phyloP scores from a whole-genome alignment of 106 monocot genomes.

The Ottelia alismoides region DNA sequence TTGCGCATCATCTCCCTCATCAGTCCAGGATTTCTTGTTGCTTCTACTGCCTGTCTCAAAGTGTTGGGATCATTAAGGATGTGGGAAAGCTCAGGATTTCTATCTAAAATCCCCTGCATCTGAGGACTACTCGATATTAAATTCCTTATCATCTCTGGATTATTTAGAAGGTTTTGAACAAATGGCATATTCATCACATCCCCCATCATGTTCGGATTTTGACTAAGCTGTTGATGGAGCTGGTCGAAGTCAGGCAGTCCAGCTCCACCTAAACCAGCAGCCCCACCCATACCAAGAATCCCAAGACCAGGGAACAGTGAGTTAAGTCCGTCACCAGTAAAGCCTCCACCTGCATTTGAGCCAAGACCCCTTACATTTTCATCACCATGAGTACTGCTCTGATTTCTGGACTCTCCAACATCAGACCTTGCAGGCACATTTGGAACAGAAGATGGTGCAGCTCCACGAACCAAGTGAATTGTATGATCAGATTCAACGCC shows the following conservation, averaged over 20 bases:
- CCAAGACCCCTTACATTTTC: constrained; percentile 7
- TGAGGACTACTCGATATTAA: constrained; percentile 93
- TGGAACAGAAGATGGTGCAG: constrained; percentile 18
- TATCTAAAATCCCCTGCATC: constrained; percentile 81
- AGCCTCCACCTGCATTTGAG: constrained; percentile 15
- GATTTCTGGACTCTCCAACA: constrained; percentile 14
- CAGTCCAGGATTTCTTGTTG: constrained; percentile 85
- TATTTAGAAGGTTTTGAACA: constrained; percentile 75
- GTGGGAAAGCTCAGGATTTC: constrained; percentile 90
- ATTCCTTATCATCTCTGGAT: constrained; percentile 76
- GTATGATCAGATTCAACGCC: constrained; percentile 83
- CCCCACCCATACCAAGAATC: constrained; percentile 14
- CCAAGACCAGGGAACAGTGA: constrained; percentile 48
- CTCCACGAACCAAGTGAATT: constrained; percentile 83
- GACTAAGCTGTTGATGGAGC: constrained; percentile 66
- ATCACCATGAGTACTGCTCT: constrained; percentile 3
- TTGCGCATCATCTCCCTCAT: constrained; percentile 99
- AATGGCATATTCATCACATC: constrained; percentile 84
- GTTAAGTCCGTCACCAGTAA: constrained; percentile 21
- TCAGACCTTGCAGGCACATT: constrained; percentile 14
- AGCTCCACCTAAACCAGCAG: constrained; percentile 36
- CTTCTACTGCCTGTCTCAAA: constrained; percentile 76
- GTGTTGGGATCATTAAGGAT: constrained; percentile 84
- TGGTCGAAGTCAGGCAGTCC: constrained; percentile 64
- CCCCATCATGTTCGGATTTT: constrained; percentile 86